Conservation (phyloP, 1,139 yeast species). For the Scheffersomyces insectosa region DNA sequence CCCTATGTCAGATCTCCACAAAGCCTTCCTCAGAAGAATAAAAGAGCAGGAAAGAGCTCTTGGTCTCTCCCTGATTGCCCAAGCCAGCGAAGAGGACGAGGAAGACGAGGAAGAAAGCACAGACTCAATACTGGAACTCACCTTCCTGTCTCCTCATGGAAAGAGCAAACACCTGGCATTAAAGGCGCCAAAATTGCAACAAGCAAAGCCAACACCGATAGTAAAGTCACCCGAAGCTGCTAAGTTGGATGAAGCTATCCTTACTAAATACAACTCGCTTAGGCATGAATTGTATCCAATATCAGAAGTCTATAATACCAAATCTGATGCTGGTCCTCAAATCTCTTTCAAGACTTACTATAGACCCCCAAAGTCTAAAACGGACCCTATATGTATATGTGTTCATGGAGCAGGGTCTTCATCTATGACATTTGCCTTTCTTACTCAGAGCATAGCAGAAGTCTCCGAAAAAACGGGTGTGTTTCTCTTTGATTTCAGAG, state of each 20-base stretch:
- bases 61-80: slow-evolving; percentile 34
- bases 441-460: slow-evolving; percentile 36
- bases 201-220: too few species aligned
- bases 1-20: slow-evolving; percentile 14
- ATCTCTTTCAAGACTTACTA: slow-evolving; percentile 55
- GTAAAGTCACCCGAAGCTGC: too few species aligned
- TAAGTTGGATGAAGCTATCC: too few species aligned
- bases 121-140: neutral
- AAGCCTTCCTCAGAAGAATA: slow-evolving; percentile 36
- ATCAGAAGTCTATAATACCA: slow-evolving; percentile 6
- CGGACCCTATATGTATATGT: slow-evolving; percentile 62
- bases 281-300: slow-evolving; percentile 7
- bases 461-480: slow-evolving; percentile 47
- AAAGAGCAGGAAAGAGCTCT: slow-evolving; percentile 37
- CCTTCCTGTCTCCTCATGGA: too few species aligned
- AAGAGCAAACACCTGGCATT: too few species aligned
- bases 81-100: slow-evolving; percentile 21
- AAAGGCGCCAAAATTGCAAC: too few species aligned
- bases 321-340: neutral
- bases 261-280: slow-evolving; percentile 6
- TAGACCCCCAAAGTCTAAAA: slow-evolving; percentile 45
- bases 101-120: slow-evolving; percentile 4
- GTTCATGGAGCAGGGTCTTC: slow-evolving; percentile 98
- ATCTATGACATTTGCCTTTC: slow-evolving; percentile 69
- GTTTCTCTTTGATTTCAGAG: slow-evolving; percentile 75